Evolutionary conservation across 2,329 filamentous ascomycete genomes (phyloP), one percentile per base, ranked within the genome.

Genomic region (Fusarium fracticaudum): DNA sequence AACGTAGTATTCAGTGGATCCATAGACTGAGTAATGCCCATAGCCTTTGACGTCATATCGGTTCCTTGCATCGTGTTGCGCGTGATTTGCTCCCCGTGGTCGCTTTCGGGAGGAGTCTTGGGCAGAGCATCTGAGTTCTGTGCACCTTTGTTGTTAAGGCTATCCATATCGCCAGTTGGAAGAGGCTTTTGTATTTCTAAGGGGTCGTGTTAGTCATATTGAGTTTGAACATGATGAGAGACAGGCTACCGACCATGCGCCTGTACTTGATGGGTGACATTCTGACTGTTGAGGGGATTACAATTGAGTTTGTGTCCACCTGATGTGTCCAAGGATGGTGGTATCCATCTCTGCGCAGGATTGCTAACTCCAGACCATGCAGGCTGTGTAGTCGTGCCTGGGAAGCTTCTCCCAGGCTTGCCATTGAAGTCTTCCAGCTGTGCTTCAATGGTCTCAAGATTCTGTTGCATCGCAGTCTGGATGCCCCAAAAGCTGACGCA

Each of bases 211-310:
- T 22, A 50, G 47, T 12, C 6, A 4, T 33, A n/a, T 12, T 17
- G 2, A 12, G 13, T 15, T 6, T 15, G 4, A 12, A 12, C 6
- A 9, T 10, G 18, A 6, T 11, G 11, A 47, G 5, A 12, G 8
- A 22, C 6, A 26, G 41, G 14, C 5, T 24, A 47, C 47, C 8
- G 3, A 50, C 47, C 29, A 33, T 48, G 13, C 4, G 29, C 2
- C 5, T 33, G 47, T 50, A 22, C 22, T 50, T 33, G 20, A 31
- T 50, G 47, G 1, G 20, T 13, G 4, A 1, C 3, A 12, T 17
- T n/a, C 29, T 33, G 47, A 31, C 14, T 10, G 14, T 6, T 33
- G 14, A 22, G n/a, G 8, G 14, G 8, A 6, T 17, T 29, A 2
- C 9, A 22, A 13, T 4, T 10, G 20, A 6, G 0, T 13, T 33